Evolutionary conservation across 2,329 filamentous ascomycete genomes (phyloP).

Genomic region (Clonostachys solani): DNA sequence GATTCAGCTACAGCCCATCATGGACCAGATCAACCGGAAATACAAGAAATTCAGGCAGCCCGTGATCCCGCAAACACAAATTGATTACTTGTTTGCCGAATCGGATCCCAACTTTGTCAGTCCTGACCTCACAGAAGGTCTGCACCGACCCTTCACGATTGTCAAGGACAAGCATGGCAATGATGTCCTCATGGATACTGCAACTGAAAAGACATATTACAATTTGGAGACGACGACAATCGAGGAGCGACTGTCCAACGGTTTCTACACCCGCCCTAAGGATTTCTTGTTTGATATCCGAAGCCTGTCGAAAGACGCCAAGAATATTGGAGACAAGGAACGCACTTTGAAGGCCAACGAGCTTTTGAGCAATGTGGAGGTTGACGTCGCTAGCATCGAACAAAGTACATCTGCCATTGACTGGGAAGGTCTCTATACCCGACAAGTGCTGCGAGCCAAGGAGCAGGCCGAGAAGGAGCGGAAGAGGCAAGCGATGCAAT

Average conservation of each 20-base stretch:
- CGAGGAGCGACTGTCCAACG: slow-evolving; percentile 93
- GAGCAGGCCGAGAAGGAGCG: slow-evolving; percentile 55
- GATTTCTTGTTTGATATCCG: slow-evolving; percentile 90
- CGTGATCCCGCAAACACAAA: slow-evolving; percentile 68
- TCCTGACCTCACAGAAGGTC: slow-evolving; percentile 46
- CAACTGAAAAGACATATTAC: slow-evolving; percentile 84
- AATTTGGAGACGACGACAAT: slow-evolving; percentile 92
- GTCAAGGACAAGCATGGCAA: slow-evolving; percentile 75
- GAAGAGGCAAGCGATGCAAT: slow-evolving; percentile 60
- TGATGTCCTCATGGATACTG: slow-evolving; percentile 69
- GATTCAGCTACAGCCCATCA: slow-evolving; percentile 84
- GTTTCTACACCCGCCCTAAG: slow-evolving; percentile 86
- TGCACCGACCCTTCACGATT: slow-evolving; percentile 73
- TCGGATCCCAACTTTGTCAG: slow-evolving; percentile 68
- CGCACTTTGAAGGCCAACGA: slow-evolving; percentile 85
- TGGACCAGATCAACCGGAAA: slow-evolving; percentile 91
- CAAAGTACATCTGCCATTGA: slow-evolving; percentile 63
- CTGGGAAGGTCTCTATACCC: slow-evolving; percentile 76
- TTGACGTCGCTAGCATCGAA: slow-evolving; percentile 79
- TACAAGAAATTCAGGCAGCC: slow-evolving; percentile 86
- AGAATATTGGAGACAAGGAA: slow-evolving; percentile 76
- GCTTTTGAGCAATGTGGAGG: slow-evolving; percentile 87
- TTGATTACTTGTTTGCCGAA: slow-evolving; percentile 82
- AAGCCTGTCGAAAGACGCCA: slow-evolving; percentile 79
- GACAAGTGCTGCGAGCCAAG: slow-evolving; percentile 63